Base-by-base conservation (phyloP, 495 filamentous ascomycete genomes). In the Penicillium bovifimosum region DNA sequence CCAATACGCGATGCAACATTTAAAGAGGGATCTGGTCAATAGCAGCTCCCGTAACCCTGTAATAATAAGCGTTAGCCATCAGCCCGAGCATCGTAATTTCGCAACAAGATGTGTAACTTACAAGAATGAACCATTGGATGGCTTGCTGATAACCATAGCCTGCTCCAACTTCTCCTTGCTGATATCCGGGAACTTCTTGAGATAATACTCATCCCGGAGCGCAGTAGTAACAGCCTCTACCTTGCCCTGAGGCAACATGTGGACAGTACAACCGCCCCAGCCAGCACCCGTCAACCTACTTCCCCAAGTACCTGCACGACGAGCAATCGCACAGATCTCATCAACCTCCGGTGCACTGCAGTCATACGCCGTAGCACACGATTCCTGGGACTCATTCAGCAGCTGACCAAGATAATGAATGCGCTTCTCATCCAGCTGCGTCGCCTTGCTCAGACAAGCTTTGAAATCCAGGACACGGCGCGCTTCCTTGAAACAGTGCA, bases 231-330 rank as follows among this genome's bases (percentile, higher is more conserved):
- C 86, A 33, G 72, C 83, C n/a, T 89, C 84, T 1, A 96, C 87
- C 71, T 87, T 92, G 50, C 89, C 81, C 58, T 84, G 86, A 2
- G 92, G 86, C 41, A 97, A 84, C 51, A 98, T 79, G 69, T 98
- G 95, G 43, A 98, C 92, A 39, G 81, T 90, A 68, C 95, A 97
- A 10, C 93, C 93, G 54, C 93, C 93, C 93, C 93, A 98, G 26
- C 93, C 93, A 13, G 93, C 93, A 43, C 93, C 93, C 2, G 93
- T 98, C 61, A 97, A 71, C 8, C 93, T 79, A 57, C 86, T 88
- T 17, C 93, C 95, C 69, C 87, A 92, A 35, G 85, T 80, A 17
- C 95, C 93, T 4, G 86, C 87, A 38, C 71, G 72, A 10, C 83
- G 77, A 1, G 93, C 92, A 56, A 97, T 84, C 26, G 70, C 61